These are phyloP conservation scores for Cyclotella sp. DNA, from an alignment of 108 stramenopile genomes.

Conservation along the genomic window DNA sequence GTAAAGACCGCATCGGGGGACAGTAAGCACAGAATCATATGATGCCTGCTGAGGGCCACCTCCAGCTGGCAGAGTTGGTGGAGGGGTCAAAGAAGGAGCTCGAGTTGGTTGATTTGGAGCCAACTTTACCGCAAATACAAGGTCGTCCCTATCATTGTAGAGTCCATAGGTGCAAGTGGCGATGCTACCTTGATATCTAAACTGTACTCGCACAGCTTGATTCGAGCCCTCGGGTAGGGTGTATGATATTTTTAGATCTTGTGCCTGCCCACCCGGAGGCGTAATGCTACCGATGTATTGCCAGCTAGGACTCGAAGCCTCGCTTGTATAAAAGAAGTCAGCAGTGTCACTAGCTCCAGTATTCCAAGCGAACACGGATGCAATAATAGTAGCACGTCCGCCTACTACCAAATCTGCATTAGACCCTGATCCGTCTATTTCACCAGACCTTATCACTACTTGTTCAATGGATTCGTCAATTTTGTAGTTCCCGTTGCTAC, in stretches of 20 bases:
- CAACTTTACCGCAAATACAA: not conserved
- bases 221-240: conserved; percentile 12
- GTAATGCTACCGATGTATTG: conserved; percentile 19
- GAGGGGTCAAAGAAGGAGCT: not conserved
- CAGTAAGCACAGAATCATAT: not conserved
- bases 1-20: conserved; percentile 4
- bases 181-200: conserved; percentile 13
- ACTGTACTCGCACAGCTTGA: conserved; percentile 26
- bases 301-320: conserved; percentile 22
- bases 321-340: conserved; percentile 19
- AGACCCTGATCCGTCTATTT: conserved; percentile 12
- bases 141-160: conserved; percentile 21
- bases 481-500: conserved; percentile 16
- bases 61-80: conserved; percentile 5
- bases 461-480: conserved; percentile 33
- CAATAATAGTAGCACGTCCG: not conserved
- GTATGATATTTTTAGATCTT: conserved; percentile 19
- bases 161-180: conserved; percentile 1
- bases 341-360: conserved; percentile 12
- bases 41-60: not conserved
- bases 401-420: not conserved
- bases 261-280: not conserved
- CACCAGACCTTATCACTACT: conserved; percentile 25
- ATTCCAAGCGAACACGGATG: conserved; percentile 21
- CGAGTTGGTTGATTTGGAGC: not conserved